phyloP scores from a whole-genome alignment of 306 rosid genomes.

The Lablab purpureus region DNA sequence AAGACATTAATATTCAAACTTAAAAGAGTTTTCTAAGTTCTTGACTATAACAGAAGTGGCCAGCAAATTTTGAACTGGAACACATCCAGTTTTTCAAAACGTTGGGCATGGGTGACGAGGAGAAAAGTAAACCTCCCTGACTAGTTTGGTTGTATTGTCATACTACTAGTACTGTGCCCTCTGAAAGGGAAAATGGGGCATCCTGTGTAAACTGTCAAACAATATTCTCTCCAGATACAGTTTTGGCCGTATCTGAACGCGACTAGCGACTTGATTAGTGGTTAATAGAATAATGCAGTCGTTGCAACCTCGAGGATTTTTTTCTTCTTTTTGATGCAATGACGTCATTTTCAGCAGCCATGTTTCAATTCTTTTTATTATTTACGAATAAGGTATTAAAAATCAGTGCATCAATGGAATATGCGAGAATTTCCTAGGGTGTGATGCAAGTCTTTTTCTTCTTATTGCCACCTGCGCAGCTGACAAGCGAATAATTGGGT shows the following conservation, averaged over 20 bases:
- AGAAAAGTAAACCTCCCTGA: background rate
- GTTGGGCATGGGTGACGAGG: background rate
- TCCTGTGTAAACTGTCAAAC: slow-evolving; percentile 9
- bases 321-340: background rate
- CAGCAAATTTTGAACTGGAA: no score
- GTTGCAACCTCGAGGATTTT: slow-evolving; percentile 2
- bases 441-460: background rate
- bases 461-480: slow-evolving; percentile 6
- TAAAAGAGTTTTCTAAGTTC: no score
- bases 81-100: background rate
- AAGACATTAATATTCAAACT: no score
- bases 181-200: slow-evolving; percentile 32
- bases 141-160: slow-evolving; percentile 42
- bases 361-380: background rate
- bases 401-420: background rate
- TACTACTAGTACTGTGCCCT: background rate
- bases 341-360: slow-evolving; percentile 38
- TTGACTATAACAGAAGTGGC: no score
- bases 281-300: slow-evolving; percentile 13
- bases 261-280: slow-evolving; percentile 23
- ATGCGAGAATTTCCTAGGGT: background rate
- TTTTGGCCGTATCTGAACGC: slow-evolving; percentile 44
- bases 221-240: slow-evolving; percentile 25
- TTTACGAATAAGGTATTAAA: background rate
- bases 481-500: background rate